Conservation (phyloP, 1,284 basidiomycete genomes). For the Kwoniella shivajii region DNA sequence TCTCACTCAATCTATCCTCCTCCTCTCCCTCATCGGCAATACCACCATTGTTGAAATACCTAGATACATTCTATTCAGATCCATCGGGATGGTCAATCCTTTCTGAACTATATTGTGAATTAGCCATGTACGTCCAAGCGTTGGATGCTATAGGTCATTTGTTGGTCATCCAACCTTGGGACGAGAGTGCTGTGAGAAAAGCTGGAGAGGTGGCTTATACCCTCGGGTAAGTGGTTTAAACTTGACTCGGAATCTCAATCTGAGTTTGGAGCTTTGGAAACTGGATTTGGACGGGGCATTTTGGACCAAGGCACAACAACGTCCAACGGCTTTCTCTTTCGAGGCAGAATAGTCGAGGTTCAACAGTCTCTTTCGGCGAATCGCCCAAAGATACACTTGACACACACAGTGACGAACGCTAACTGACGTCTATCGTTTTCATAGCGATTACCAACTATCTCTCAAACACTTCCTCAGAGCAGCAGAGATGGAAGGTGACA, state of each 20-base stretch:
- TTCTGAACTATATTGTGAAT: slow-evolving; percentile 80
- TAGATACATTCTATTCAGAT: slow-evolving; percentile 93
- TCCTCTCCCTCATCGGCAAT: slow-evolving; percentile 58
- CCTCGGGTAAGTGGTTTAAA: slow-evolving; percentile 36
- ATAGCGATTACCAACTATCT: slow-evolving; percentile 70
- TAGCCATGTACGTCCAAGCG: slow-evolving; percentile 64
- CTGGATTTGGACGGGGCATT: too few species aligned
- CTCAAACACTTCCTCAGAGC: slow-evolving; percentile 80
- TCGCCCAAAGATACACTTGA: too few species aligned
- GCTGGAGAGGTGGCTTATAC: slow-evolving; percentile 50
- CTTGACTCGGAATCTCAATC: neutral
- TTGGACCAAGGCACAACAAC: too few species aligned
- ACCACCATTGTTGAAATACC: slow-evolving; percentile 72
- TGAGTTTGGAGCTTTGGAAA: neutral
- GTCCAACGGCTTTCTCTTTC: too few species aligned
- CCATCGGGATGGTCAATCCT: slow-evolving; percentile 90
- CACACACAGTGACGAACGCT: neutral
- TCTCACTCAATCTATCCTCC: slow-evolving; percentile 61
- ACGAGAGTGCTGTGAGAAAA: slow-evolving; percentile 41
- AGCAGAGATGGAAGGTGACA: slow-evolving; percentile 75
- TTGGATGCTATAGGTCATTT: slow-evolving; percentile 45
- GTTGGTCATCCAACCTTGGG: slow-evolving; percentile 44
- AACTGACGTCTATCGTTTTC: neutral
- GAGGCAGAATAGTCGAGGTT: too few species aligned
- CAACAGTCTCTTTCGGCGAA: too few species aligned